A percentile compares a stretch with the other conserved stretches of the same genome.
Conservation (phyloP, 2,329 filamentous ascomycete genomes). For the Coniochaeta sp. region DNA sequence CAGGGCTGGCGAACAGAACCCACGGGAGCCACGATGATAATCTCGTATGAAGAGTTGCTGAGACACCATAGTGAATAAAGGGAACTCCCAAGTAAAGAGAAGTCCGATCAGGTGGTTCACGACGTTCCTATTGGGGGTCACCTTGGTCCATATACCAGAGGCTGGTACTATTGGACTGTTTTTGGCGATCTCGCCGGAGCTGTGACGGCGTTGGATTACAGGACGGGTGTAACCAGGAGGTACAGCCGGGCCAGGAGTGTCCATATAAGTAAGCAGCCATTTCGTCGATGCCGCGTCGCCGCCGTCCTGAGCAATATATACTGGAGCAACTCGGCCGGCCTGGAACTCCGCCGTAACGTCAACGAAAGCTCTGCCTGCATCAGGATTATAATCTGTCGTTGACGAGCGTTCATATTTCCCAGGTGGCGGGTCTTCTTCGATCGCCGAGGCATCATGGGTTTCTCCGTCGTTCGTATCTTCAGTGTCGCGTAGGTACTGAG, state of each 20-base stretch:
- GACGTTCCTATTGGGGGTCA: not conserved
- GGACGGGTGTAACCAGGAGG: no score
- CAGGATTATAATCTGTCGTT: no score
- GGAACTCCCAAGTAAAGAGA: conserved; percentile 44
- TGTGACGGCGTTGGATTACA: not conserved
- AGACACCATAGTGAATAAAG: conserved; percentile 42
- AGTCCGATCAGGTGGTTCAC: conserved; percentile 12
- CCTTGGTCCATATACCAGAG: not conserved
- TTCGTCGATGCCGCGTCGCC: no score
- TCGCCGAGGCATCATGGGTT: not conserved
- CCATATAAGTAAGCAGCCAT: no score
- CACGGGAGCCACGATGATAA: conserved; percentile 31
- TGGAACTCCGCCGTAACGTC: no score
- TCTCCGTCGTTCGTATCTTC: not conserved
- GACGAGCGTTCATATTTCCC: no score
- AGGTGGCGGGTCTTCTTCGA: not conserved
- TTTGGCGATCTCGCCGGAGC: not conserved
- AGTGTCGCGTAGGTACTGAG: not conserved
- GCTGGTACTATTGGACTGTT: no score
- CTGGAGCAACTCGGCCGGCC: no score
- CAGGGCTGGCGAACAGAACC: conserved; percentile 37
- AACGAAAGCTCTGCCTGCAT: no score
- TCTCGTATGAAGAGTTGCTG: conserved; percentile 38
- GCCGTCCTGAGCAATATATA: no score
- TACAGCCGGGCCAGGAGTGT: no score